These are phyloP conservation scores for Amanita rimosa DNA, from an alignment of 768 basidiomycete species.

Conservation along the genomic window DNA sequence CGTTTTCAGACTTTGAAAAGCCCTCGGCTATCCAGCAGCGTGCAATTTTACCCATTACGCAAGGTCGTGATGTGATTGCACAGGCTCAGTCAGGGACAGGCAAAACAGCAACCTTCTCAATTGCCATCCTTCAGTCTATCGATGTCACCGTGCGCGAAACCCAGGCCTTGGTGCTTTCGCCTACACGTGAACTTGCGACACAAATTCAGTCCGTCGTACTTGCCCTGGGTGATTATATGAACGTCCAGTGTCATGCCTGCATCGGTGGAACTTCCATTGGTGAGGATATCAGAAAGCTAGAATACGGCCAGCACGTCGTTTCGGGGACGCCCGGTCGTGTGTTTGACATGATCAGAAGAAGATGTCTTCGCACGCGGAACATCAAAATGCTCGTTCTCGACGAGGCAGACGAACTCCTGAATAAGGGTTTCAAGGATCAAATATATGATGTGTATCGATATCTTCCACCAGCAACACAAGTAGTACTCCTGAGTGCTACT, in stretches of 20 bases:
- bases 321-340: constrained; percentile 97
- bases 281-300: constrained; percentile 94
- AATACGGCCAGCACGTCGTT: constrained; percentile 95
- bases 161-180: constrained; percentile 92
- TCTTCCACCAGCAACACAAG: constrained; percentile 94
- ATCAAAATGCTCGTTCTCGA: constrained; percentile 97
- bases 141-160: constrained; percentile 91
- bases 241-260: constrained; percentile 96
- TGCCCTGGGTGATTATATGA: constrained; percentile 98
- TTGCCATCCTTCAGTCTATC: constrained; percentile 96
- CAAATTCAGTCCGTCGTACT: constrained; percentile 97
- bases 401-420: constrained; percentile 92
- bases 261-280: constrained; percentile 97
- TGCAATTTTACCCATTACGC: constrained; percentile 91
- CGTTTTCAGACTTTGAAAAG: constrained; percentile 73
- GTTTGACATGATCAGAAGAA: constrained; percentile 96
- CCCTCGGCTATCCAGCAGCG: constrained; percentile 98
- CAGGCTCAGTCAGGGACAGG: constrained; percentile 99
- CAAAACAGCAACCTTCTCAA: constrained; percentile 99
- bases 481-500: constrained; percentile 92
- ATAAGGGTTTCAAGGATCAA: constrained; percentile 99
- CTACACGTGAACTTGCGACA: constrained; percentile 97
- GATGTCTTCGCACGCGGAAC: constrained; percentile 86
- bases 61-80: constrained; percentile 96
- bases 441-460: constrained; percentile 99